A percentile compares a stretch with the other conserved stretches of the same genome.
These are phyloP conservation scores for Cyberlindnera sargentensis DNA, from an alignment of 805 yeast species.

Conservation along the genomic window DNA sequence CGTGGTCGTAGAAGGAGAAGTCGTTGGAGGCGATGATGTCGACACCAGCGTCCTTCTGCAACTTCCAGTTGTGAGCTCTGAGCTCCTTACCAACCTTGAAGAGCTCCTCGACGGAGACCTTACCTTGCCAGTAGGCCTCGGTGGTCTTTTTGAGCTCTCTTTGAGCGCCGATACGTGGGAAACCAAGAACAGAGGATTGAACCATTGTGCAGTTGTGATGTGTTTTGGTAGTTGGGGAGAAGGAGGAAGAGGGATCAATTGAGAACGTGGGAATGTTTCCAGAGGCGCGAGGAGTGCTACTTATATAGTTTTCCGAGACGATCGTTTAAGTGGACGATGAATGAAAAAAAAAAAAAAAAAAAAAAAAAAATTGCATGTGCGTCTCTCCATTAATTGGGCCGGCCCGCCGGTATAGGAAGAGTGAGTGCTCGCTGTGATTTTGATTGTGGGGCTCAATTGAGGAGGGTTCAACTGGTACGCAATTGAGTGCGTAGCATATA, in stretches of 20 bases:
- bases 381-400: not conserved
- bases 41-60: conserved; percentile 95
- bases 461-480: too few relatives aligned
- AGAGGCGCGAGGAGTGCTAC: too few relatives aligned
- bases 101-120: conserved; percentile 79
- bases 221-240: too few relatives aligned
- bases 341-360: not conserved
- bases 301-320: too few relatives aligned
- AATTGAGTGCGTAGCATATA: too few relatives aligned
- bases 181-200: conserved; percentile 95
- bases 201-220: conserved; percentile 54
- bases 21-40: conserved; percentile 96
- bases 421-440: too few relatives aligned
- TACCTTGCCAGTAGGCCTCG: conserved; percentile 98
- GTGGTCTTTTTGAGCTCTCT: conserved; percentile 99
- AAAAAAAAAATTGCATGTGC: not conserved
- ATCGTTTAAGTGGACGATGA: too few relatives aligned
- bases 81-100: conserved; percentile 90
- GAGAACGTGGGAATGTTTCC: not conserved
- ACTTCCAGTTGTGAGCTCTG: conserved; percentile 95
- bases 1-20: conserved; percentile 97
- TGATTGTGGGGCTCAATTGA: too few relatives aligned
- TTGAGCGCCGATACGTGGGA: conserved; percentile 99
- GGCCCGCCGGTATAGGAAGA: not conserved
- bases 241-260: too few relatives aligned